Conservation (phyloP, 1,284 basidiomycete genomes). For the Calocybe gambosa region DNA sequence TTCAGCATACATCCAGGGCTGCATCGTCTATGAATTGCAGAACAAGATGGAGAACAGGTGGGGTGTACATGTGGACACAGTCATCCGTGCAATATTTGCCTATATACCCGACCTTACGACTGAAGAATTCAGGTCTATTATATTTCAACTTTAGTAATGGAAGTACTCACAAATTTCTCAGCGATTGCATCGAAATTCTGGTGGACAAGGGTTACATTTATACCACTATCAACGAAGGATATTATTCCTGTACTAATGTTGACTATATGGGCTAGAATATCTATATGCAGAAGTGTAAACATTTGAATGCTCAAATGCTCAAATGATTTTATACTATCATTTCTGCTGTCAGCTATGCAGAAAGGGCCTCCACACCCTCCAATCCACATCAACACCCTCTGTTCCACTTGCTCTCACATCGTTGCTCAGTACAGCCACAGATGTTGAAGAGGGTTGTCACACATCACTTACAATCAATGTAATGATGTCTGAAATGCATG, state of each 20-base stretch:
- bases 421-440: too few species aligned
- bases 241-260: slow-evolving; percentile 16
- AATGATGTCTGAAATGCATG: too few species aligned
- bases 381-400: too few species aligned
- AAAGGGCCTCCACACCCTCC: too few species aligned
- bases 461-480: too few species aligned
- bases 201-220: slow-evolving; percentile 19
- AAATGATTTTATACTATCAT: too few species aligned
- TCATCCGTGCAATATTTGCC: slow-evolving; percentile 12
- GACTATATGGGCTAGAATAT: background rate
- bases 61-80: slow-evolving; percentile 13
- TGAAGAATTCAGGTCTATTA: slow-evolving; percentile 17
- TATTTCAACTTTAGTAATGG: background rate
- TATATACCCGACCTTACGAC: slow-evolving; percentile 7
- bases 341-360: too few species aligned
- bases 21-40: background rate
- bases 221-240: slow-evolving; percentile 20
- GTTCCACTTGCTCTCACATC: too few species aligned
- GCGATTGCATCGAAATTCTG: slow-evolving; percentile 19
- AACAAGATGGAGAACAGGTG: background rate
- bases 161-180: slow-evolving; percentile 7
- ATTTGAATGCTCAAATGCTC: too few species aligned
- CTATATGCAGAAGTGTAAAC: background rate
- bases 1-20: background rate
- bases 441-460: too few species aligned